Percentiles rank a stretch among this genome's conserved stretches.
These are phyloP conservation scores for Myriosclerotinia curreyana DNA, from an alignment of 2,329 filamentous ascomycete genomes.

Conservation along the genomic window DNA sequence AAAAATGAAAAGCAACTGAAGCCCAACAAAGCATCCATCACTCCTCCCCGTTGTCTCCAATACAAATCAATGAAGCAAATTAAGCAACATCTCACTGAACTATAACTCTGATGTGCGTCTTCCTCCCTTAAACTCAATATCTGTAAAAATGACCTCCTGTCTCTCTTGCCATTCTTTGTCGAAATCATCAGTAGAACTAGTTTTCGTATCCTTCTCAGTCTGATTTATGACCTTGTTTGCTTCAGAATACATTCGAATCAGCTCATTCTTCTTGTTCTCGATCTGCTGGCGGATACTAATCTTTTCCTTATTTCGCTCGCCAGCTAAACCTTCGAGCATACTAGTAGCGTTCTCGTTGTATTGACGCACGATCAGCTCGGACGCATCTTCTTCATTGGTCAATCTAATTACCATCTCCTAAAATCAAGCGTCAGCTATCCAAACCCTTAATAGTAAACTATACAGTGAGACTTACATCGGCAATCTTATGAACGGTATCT, in stretches of 20 bases:
- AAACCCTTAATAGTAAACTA: not conserved
- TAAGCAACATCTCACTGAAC: not conserved
- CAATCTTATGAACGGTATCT: constrained; percentile 35
- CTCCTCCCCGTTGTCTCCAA: not conserved
- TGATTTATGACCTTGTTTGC: constrained; percentile 26
- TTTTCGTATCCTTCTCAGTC: constrained; percentile 25
- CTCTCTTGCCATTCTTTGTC: constrained; percentile 33
- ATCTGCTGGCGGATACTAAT: constrained; percentile 25
- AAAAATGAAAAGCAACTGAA: not conserved
- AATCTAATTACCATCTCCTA: constrained; percentile 38
- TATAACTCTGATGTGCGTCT: constrained; percentile 21
- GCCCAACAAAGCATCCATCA: not conserved
- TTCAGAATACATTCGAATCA: constrained; percentile 28
- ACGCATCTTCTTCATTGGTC: constrained; percentile 34
- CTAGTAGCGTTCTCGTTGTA: constrained; percentile 35
- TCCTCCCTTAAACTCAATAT: constrained; percentile 27
- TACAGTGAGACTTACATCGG: constrained; percentile 33
- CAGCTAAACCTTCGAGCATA: constrained; percentile 29
- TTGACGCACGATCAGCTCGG: constrained; percentile 34
- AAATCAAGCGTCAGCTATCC: constrained; percentile 26
- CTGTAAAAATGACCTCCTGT: constrained; percentile 30
- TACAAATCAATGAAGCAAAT: not conserved
- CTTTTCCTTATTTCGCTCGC: constrained; percentile 28
- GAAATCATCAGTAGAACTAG: constrained; percentile 24
- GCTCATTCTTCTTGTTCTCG: constrained; percentile 28